Percentiles rank a stretch among this genome's conserved stretches.
phyloP scores from a whole-genome alignment of 441 rosid species.

The Jatropha podagrica region DNA sequence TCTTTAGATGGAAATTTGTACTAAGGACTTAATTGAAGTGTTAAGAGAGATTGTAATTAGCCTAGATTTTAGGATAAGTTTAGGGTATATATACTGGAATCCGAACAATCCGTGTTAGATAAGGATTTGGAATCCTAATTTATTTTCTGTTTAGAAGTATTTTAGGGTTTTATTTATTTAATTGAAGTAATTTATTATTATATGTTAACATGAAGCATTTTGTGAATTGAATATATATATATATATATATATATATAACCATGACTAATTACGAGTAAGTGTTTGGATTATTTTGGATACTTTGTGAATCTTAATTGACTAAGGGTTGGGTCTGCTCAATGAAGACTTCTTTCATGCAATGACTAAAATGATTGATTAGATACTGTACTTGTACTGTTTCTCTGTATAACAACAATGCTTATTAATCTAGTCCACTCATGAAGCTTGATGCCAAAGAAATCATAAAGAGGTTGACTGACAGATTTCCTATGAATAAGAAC shows the following conservation, averaged over 20 bases:
- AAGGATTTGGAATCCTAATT: too few species aligned
- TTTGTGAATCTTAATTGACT: background rate
- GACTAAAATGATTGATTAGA: background rate
- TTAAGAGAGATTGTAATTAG: too few species aligned
- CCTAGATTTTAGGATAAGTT: too few species aligned
- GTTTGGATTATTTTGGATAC: background rate
- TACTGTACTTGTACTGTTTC: background rate
- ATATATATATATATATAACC: background rate
- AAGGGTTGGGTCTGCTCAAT: background rate
- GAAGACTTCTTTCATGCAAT: background rate
- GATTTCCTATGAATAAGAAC: background rate
- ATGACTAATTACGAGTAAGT: background rate
- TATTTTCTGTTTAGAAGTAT: too few species aligned
- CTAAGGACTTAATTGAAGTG: background rate
- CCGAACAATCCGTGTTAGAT: too few species aligned
- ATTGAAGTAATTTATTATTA: too few species aligned
- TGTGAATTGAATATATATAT: background rate
- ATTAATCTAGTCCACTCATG: background rate
- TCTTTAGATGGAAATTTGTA: slow-evolving; percentile 8
- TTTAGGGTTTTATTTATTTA: too few species aligned
- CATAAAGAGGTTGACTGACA: background rate
- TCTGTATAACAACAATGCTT: background rate
- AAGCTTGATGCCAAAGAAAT: background rate
- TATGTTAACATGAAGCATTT: background rate
- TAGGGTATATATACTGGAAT: too few species aligned